A percentile compares a stretch with the other conserved stretches of the same genome.
These are phyloP conservation scores for Trichoderma breve DNA, from an alignment of 2,329 filamentous ascomycete species.

Conservation along the genomic window DNA sequence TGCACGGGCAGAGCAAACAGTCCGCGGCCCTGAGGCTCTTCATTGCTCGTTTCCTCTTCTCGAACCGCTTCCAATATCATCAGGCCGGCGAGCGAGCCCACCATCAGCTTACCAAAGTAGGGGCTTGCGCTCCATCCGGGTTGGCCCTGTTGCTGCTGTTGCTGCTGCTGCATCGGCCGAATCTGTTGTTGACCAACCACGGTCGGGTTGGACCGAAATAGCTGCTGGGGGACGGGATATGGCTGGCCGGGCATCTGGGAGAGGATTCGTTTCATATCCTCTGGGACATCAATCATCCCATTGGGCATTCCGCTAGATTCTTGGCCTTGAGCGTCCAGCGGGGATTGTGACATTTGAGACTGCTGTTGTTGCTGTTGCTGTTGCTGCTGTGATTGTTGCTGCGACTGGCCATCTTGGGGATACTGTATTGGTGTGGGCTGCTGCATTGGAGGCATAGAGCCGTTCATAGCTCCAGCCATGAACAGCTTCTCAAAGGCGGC, in stretches of 20 bases:
- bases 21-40: conserved; percentile 63
- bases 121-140: conserved; percentile 54
- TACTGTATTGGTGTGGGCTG: conserved; percentile 56
- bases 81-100: conserved; percentile 84
- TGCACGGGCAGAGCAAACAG: conserved; percentile 64
- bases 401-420: conserved; percentile 42
- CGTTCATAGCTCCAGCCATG: conserved; percentile 69
- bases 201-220: conserved; percentile 45
- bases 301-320: conserved; percentile 43
- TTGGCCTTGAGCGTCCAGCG: conserved; percentile 40
- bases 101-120: conserved; percentile 77
- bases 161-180: conserved; percentile 43
- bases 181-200: conserved; percentile 56
- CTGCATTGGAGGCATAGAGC: conserved; percentile 54
- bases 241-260: conserved; percentile 56
- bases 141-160: conserved; percentile 44
- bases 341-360: conserved; percentile 39
- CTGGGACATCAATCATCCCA: conserved; percentile 65
- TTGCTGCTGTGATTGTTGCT: conserved; percentile 42
- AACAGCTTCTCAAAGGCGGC: conserved; percentile 77
- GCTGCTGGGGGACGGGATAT: conserved; percentile 49
- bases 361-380: conserved; percentile 21
- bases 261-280: conserved; percentile 62
- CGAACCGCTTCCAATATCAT: conserved; percentile 85
- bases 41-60: conserved; percentile 63